Evolutionary conservation across 2,329 filamentous ascomycete species (phyloP).

Genomic region (Monilinia aucupariae): DNA sequence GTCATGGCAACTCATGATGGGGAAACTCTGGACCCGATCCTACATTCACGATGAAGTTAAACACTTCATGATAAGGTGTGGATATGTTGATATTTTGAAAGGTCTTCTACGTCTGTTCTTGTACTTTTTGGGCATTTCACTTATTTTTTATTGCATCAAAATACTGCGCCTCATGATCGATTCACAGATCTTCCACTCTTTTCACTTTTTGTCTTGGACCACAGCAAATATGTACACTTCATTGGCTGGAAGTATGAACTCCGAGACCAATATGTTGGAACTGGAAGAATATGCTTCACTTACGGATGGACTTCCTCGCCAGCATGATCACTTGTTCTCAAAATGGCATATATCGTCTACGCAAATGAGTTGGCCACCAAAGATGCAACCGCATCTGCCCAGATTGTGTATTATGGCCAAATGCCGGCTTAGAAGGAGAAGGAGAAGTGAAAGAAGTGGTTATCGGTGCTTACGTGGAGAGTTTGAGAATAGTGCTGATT

Average conservation of each 20-base stretch:
- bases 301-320: neutral
- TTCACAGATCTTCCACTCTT: neutral
- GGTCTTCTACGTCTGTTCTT: neutral
- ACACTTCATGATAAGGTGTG: neutral
- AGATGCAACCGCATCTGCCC: conserved; percentile 25
- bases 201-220: neutral
- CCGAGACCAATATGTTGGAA: neutral
- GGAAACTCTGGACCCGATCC: neutral
- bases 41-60: neutral
- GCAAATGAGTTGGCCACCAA: conserved; percentile 22
- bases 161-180: neutral
- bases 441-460: conserved; percentile 18
- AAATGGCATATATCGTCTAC: conserved; percentile 18
- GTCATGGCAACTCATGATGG: neutral
- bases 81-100: neutral
- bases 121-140: neutral
- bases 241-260: neutral
- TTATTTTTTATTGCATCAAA: neutral
- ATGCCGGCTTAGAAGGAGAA: conserved; percentile 12
- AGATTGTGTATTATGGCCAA: conserved; percentile 24
- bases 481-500: conserved; percentile 28
- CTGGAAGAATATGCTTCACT: neutral
- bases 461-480: conserved; percentile 23
- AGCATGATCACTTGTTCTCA: neutral
- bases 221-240: neutral